Conservation (phyloP, 495 filamentous ascomycete genomes). For the Aspergillus heteromorphus region DNA sequence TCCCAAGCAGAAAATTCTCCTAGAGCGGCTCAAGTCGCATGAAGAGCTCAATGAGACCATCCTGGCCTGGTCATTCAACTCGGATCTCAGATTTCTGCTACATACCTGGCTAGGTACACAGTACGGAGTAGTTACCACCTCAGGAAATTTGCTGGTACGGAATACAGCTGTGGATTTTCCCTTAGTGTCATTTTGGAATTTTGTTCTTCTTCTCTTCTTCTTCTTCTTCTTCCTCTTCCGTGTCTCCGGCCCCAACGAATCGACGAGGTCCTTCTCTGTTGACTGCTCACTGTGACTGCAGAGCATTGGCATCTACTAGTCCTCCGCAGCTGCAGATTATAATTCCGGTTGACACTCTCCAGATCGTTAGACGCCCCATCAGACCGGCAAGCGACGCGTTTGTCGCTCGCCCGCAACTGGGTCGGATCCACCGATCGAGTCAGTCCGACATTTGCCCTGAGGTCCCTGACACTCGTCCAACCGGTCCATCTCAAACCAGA, state of each 20-base stretch:
- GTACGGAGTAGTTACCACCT: too few relatives aligned
- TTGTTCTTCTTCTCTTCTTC: too few relatives aligned
- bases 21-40: not conserved
- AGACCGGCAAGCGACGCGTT: not conserved
- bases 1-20: not conserved
- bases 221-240: too few relatives aligned
- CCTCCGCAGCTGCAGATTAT: not conserved
- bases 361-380: not conserved
- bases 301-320: too few relatives aligned
- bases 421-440: conserved; percentile 4
- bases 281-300: too few relatives aligned
- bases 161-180: too few relatives aligned
- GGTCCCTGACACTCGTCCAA: not conserved
- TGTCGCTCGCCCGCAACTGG: not conserved
- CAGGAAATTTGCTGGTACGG: too few relatives aligned
- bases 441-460: not conserved
- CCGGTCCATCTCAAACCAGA: not conserved
- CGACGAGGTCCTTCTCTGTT: too few relatives aligned
- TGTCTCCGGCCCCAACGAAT: too few relatives aligned
- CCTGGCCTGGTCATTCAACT: not conserved
- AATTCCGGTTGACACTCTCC: not conserved
- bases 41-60: not conserved
- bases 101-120: too few relatives aligned
- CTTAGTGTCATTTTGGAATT: too few relatives aligned
- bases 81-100: too few relatives aligned